Conservation (phyloP, 805 yeast genomes). For the Dipodascopsis tothii region DNA sequence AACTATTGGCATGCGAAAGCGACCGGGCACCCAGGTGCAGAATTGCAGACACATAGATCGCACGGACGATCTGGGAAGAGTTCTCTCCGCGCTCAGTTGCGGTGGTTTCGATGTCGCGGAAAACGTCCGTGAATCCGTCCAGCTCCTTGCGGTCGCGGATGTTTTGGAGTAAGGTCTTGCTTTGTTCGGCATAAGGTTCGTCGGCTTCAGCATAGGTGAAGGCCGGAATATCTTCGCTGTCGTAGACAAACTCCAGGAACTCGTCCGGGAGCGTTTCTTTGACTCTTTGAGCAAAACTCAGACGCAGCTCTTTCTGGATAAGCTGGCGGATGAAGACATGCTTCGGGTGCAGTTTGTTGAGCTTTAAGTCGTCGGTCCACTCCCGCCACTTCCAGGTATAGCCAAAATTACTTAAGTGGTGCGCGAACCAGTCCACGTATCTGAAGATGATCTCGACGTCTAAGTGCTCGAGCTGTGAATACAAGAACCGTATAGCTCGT, state of each 20-base stretch:
- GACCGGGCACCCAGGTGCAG: conserved; percentile 85
- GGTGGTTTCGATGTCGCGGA: conserved; percentile 21
- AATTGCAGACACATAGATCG: conserved; percentile 59
- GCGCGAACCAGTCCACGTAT: conserved; percentile 83
- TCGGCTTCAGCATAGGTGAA: conserved; percentile 35
- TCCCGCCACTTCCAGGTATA: conserved; percentile 98
- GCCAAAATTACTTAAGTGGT: conserved; percentile 86
- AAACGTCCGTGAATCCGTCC: conserved; percentile 11
- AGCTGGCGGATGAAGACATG: conserved; percentile 66
- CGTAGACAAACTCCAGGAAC: conserved; percentile 31
- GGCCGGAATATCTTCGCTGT: conserved; percentile 23
- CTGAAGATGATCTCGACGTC: conserved; percentile 71
- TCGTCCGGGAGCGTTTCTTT: conserved; percentile 61
- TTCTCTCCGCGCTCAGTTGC: conserved; percentile 21
- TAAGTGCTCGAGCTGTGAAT: conserved; percentile 53
- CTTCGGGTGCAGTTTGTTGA: conserved; percentile 58
- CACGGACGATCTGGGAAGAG: conserved; percentile 32
- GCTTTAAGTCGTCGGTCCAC: conserved; percentile 54
- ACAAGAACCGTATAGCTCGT: conserved; percentile 78
- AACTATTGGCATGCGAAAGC: conserved; percentile 62
- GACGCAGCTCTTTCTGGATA: conserved; percentile 73
- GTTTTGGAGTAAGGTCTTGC: conserved; percentile 9
- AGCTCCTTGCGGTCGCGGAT: conserved; percentile 15
- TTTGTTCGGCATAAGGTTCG: conserved; percentile 11
- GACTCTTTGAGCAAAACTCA: conserved; percentile 68